phyloP scores from a whole-genome alignment of 371 early-diverging fungal species.

The Mucor lusitanicus region DNA sequence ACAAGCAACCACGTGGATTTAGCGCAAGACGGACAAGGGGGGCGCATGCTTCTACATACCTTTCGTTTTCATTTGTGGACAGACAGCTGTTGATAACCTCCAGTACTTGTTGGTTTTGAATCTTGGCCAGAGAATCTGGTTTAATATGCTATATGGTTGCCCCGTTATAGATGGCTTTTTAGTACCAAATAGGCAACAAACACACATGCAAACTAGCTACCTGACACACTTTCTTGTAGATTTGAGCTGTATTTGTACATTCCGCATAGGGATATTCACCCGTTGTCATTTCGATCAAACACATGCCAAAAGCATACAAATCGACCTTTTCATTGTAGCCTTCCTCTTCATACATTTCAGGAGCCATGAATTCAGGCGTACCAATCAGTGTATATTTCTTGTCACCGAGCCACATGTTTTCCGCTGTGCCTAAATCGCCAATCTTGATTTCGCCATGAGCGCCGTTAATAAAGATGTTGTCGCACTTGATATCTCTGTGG shows the following conservation, averaged over 20 bases:
- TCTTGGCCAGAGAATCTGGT: conserved; percentile 75
- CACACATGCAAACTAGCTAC: conserved; percentile 24
- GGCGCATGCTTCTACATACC: conserved; percentile 34
- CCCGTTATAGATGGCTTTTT: too few relatives aligned
- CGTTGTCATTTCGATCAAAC: conserved; percentile 86
- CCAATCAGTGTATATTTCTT: conserved; percentile 86
- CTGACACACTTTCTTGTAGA: conserved; percentile 79
- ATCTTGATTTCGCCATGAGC: conserved; percentile 88
- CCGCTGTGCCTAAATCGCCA: conserved; percentile 92
- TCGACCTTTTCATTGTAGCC: conserved; percentile 88
- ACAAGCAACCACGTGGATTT: neutral
- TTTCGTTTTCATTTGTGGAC: conserved; percentile 64
- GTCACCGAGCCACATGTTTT: conserved; percentile 58
- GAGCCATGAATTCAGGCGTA: conserved; percentile 23
- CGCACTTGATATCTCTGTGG: conserved; percentile 85
- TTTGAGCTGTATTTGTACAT: conserved; percentile 84
- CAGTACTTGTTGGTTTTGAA: conserved; percentile 72
- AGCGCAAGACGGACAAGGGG: neutral
- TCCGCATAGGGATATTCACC: conserved; percentile 89
- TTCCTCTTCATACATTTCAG: conserved; percentile 71
- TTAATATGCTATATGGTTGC: conserved; percentile 80
- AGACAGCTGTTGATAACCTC: conserved; percentile 80
- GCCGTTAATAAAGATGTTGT: conserved; percentile 91
- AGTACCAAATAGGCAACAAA: too few relatives aligned
- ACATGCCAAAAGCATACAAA: conserved; percentile 95